Evolutionary conservation across 2,329 filamentous ascomycete genomes (phyloP).

Genomic region (Dendrostoma leiphaemia): DNA sequence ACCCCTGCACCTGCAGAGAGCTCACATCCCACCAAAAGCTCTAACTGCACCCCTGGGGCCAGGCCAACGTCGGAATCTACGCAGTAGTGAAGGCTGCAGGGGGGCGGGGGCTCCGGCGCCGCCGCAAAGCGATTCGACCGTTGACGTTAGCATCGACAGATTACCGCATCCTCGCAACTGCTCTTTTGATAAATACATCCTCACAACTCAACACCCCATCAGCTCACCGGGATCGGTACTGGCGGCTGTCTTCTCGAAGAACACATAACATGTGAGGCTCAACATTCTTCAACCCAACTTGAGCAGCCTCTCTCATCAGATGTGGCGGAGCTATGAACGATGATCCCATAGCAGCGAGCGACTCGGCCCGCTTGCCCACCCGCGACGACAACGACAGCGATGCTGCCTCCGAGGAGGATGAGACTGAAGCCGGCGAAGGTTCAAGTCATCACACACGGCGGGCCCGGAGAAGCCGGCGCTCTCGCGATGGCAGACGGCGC

Average conservation of each 20-base stretch:
- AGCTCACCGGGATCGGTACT: background rate
- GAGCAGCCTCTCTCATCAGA: conserved; percentile 30
- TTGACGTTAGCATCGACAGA: background rate
- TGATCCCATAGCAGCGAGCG: conserved; percentile 40
- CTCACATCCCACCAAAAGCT: background rate
- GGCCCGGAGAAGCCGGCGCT: background rate
- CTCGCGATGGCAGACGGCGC: conserved; percentile 13
- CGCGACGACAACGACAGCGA: conserved; percentile 12
- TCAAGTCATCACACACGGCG: conserved; percentile 6
- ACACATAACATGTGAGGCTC: conserved; percentile 16
- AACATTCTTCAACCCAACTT: conserved; percentile 1
- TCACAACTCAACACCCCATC: background rate
- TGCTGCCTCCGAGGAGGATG: background rate
- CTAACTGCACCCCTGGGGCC: background rate
- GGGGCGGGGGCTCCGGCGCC: background rate
- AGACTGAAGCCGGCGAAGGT: conserved; percentile 6
- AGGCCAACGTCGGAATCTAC: no score
- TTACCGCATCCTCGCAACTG: background rate
- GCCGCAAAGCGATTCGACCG: background rate
- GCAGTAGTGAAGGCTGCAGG: no score
- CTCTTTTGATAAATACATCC: background rate
- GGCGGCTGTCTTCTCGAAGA: background rate
- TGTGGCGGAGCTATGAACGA: conserved; percentile 45
- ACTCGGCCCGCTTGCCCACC: conserved; percentile 32
- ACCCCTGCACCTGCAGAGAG: conserved; percentile 2